Conservation (phyloP, 257 asterid species). For the Solanum chmielewskii region DNA sequence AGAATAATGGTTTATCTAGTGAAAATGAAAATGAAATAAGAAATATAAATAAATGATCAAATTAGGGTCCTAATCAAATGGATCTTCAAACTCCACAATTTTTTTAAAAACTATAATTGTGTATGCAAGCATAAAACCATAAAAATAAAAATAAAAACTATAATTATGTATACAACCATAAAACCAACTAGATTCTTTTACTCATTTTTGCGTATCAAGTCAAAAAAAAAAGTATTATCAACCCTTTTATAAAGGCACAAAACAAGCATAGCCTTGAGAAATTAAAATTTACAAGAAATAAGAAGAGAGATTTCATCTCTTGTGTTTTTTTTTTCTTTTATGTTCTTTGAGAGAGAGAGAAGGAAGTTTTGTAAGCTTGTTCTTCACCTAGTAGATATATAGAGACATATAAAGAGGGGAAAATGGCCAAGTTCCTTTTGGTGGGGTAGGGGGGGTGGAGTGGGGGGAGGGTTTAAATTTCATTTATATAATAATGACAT, state of each 20-base stretch:
- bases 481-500: neutral
- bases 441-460: neutral
- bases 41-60: neutral
- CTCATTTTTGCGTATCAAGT: neutral
- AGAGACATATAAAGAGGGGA: constrained; percentile 4
- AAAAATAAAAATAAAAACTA: neutral
- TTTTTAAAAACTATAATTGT: neutral
- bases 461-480: neutral
- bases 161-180: neutral
- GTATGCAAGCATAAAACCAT: neutral
- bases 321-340: neutral
- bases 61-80: neutral
- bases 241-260: neutral
- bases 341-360: constrained; percentile 12
- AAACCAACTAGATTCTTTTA: neutral
- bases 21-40: neutral
- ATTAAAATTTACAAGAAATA: neutral
- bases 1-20: neutral
- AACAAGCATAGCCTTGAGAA: neutral
- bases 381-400: neutral
- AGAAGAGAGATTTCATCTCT: neutral
- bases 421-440: neutral
- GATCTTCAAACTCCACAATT: neutral
- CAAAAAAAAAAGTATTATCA: neutral
- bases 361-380: constrained; percentile 30